These are phyloP conservation scores for Metarhizium robertsii DNA, from an alignment of 2,329 filamentous ascomycete species.

Conservation along the genomic window DNA sequence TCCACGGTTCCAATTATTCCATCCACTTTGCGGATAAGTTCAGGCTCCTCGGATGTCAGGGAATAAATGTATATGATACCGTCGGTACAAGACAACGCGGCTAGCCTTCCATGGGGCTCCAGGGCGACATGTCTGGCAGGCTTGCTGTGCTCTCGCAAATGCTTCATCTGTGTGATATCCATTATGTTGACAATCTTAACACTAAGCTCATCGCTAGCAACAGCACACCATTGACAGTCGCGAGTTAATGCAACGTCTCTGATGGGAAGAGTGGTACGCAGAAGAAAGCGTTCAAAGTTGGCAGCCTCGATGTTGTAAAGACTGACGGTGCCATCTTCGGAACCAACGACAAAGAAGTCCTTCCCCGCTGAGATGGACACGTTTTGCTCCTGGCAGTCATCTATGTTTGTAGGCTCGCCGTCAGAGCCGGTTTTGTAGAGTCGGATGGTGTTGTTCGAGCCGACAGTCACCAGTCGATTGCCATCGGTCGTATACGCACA, in stretches of 20 bases:
- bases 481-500: conserved; percentile 88
- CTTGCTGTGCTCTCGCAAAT: conserved; percentile 73
- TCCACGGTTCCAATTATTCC: conserved; percentile 76
- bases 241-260: conserved; percentile 76
- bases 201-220: conserved; percentile 91
- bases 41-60: conserved; percentile 65
- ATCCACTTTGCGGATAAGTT: conserved; percentile 75
- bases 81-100: conserved; percentile 79
- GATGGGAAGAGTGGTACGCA: conserved; percentile 76
- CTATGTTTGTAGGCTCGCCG: conserved; percentile 85
- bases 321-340: conserved; percentile 93
- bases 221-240: conserved; percentile 79
- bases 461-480: conserved; percentile 77
- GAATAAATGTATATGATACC: conserved; percentile 88
- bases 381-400: conserved; percentile 84
- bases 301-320: conserved; percentile 74
- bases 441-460: conserved; percentile 86
- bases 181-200: conserved; percentile 81
- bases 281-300: conserved; percentile 69
- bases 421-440: conserved; percentile 87
- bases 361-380: conserved; percentile 67
- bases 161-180: conserved; percentile 67
- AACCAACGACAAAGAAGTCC: conserved; percentile 78
- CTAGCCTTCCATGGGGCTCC: conserved; percentile 65
- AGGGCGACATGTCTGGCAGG: conserved; percentile 90